Evolutionary conservation across 352 stramenopile genomes (phyloP), one percentile per base, ranked within the genome.

Genomic region (Pythium scleroteichum): DNA sequence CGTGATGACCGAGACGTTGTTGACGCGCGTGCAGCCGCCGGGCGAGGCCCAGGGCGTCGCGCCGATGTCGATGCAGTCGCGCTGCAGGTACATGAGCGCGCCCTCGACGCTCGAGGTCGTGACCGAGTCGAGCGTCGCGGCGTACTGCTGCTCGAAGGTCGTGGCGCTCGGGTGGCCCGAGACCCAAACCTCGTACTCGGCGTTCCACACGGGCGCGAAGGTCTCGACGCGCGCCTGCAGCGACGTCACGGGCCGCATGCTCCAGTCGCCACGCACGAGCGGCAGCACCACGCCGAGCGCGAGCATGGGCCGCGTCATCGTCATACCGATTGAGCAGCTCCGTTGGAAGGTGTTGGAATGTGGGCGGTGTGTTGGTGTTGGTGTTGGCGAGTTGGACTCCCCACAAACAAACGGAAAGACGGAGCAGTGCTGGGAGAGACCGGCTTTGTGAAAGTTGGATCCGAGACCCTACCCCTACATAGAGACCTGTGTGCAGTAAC

Each of bases 61-160:
- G 14, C 77, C 77, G 3, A 72, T 60, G 58, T 90, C 77, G 58
- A 90, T 87, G 22, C 78, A 87, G 68, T 88, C 78, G 23, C 77
- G 71, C 53, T 90, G 81, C 12, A 90, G 67, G 53, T 88, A 88
- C 78, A 87, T 82, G 42, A 90, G 69, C 19, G 70, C 77, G 23
- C 81, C 81, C 26, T 91, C 79, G 20, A 91, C 67, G 54, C 75
- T 91, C 22, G 82, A 79, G 2, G 82, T 91, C 35, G 79, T 88
- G 26, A 89, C 73, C 24, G 78, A 87, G 69, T 89, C 79, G 53
- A 90, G 61, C 22, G 71, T 72, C 17, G 81, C 77, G 26, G 44
- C 44, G 51, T 87, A 83, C 16, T 74, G 67, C 60, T 82, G 39
- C 10, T 77, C 53, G 51, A 89, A 89, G 2, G 74, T 68, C 16